phyloP scores from a whole-genome alignment of 2,329 filamentous ascomycete genomes.

The Cercospora berteroae region DNA sequence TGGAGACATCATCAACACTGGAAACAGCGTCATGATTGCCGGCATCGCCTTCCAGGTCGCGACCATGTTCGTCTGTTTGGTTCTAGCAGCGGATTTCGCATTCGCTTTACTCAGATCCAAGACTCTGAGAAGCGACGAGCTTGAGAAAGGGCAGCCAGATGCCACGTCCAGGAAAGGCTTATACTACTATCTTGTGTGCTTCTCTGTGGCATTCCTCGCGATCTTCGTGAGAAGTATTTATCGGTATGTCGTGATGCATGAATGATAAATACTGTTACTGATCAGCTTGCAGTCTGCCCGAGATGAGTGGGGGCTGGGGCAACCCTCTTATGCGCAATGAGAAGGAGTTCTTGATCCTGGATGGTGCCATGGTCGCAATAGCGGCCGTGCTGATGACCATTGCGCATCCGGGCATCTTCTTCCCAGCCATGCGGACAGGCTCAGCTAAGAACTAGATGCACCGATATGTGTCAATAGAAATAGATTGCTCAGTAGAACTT shows the following conservation, averaged over 20 bases:
- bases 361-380: slow-evolving; percentile 50
- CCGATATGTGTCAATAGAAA: neutral
- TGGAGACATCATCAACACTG: slow-evolving; percentile 38
- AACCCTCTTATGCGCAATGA: slow-evolving; percentile 47
- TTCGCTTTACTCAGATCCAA: slow-evolving; percentile 20
- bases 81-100: slow-evolving; percentile 44
- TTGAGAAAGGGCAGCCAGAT: slow-evolving; percentile 35
- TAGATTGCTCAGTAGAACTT: neutral
- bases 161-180: slow-evolving; percentile 4
- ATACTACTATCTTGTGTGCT: slow-evolving; percentile 51
- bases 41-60: slow-evolving; percentile 47
- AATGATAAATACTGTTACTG: neutral
- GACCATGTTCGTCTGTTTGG: slow-evolving; percentile 45
- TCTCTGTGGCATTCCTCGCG: slow-evolving; percentile 57
- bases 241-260: slow-evolving; percentile 40
- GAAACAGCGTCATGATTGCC: slow-evolving; percentile 48
- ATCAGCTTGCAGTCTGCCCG: slow-evolving; percentile 43
- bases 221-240: slow-evolving; percentile 66
- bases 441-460: neutral
- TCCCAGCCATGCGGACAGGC: slow-evolving; percentile 32
- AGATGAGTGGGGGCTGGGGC: slow-evolving; percentile 53
- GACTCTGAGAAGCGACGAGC: slow-evolving; percentile 16
- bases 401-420: slow-evolving; percentile 47
- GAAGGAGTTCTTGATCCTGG: slow-evolving; percentile 48
- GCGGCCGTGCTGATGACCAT: slow-evolving; percentile 43